Conservation (phyloP, 805 yeast genomes). For the Candida ficus region DNA sequence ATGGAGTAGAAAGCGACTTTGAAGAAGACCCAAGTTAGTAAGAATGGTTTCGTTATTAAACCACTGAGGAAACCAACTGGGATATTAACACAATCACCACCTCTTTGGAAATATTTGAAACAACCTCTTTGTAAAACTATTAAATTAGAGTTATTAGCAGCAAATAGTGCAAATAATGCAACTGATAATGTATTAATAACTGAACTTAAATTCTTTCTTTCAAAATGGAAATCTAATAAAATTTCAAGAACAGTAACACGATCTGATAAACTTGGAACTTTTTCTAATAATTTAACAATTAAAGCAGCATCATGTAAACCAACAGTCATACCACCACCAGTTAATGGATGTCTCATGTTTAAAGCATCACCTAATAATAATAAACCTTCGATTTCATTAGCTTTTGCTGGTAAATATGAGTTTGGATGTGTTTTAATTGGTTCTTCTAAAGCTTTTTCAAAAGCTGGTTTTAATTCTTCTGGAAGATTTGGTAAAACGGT, state of each 20-base stretch:
- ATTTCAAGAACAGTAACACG: constrained; percentile 50
- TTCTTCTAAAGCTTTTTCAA: constrained; percentile 54
- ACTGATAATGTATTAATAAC: constrained; percentile 88
- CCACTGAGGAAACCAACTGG: constrained; percentile 88
- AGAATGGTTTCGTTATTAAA: constrained; percentile 65
- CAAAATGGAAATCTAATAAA: constrained; percentile 63
- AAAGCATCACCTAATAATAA: constrained; percentile 87
- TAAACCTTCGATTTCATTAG: constrained; percentile 68
- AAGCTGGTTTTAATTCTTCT: constrained; percentile 55
- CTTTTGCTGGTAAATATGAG: constrained; percentile 77
- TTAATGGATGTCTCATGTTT: constrained; percentile 96
- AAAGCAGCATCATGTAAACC: constrained; percentile 82
- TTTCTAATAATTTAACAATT: constrained; percentile 55
- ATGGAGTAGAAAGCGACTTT: constrained; percentile 85
- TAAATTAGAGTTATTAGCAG: constrained; percentile 70
- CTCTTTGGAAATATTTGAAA: constrained; percentile 76
- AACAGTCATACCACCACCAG: constrained; percentile 99
- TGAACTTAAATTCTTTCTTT: constrained; percentile 72
- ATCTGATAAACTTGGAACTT: constrained; percentile 51
- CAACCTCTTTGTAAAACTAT: constrained; percentile 80
- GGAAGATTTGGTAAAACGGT: constrained; percentile 72
- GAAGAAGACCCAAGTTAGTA: constrained; percentile 80
- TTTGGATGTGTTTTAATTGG: constrained; percentile 88
- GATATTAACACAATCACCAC: constrained; percentile 71
- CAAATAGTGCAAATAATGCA: constrained; percentile 85